Percentiles rank a stretch among this genome's conserved stretches.
Evolutionary conservation across 208 protist species (phyloP).

Genomic region (Blechomonas ayalai): DNA sequence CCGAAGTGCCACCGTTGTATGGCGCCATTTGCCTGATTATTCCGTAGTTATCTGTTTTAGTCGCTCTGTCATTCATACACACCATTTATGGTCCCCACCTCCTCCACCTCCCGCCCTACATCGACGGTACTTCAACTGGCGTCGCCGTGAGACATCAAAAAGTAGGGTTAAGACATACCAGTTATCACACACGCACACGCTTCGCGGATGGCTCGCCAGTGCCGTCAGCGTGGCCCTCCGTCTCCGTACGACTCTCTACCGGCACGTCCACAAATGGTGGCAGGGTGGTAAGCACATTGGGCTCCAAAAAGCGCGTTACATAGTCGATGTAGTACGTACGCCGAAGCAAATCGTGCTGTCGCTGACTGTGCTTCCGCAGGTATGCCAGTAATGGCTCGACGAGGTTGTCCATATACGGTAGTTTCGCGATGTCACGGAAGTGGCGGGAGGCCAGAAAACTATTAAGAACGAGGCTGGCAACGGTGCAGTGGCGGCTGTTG

Average conservation of each 20-base stretch:
- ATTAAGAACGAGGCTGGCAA: slow-evolving; percentile 70
- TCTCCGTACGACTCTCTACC: too few species aligned
- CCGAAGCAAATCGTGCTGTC: slow-evolving; percentile 68
- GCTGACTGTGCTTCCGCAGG: slow-evolving; percentile 76
- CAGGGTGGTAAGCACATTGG: slow-evolving; percentile 46
- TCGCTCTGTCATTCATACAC: too few species aligned
- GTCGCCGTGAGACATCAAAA: too few species aligned
- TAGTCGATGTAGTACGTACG: slow-evolving; percentile 90
- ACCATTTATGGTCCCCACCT: too few species aligned
- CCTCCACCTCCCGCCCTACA: too few species aligned
- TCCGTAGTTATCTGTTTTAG: too few species aligned
- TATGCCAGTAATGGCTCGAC: slow-evolving; percentile 84
- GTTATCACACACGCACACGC: too few species aligned
- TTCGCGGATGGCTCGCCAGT: slow-evolving; percentile 4
- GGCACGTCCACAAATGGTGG: slow-evolving; percentile 41
- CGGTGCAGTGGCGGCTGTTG: slow-evolving; percentile 74
- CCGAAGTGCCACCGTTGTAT: too few species aligned
- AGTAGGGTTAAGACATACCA: too few species aligned
- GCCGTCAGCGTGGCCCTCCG: too few species aligned
- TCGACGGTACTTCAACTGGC: too few species aligned
- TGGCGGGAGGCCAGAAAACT: slow-evolving; percentile 53
- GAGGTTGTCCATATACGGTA: slow-evolving; percentile 51
- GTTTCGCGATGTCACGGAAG: slow-evolving; percentile 43
- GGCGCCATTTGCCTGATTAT: too few species aligned
- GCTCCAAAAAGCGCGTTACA: slow-evolving; percentile 49